Conservation (phyloP, 208 protist species). For the Histomonas meleagridis region DNA sequence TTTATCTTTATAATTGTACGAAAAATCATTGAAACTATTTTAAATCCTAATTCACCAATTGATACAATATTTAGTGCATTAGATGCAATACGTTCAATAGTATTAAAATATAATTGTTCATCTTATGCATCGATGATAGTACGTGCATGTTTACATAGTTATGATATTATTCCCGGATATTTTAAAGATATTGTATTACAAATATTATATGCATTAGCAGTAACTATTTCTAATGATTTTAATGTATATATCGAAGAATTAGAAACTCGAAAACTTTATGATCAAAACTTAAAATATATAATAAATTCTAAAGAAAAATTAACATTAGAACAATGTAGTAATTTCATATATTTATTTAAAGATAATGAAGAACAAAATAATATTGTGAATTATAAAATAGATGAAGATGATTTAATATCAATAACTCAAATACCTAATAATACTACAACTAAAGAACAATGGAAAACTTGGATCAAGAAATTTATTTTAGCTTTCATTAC, state of each 20-base stretch:
- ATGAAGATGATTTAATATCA: neutral
- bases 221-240: neutral
- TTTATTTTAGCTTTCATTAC: neutral
- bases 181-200: neutral
- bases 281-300: neutral
- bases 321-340: too few relatives aligned
- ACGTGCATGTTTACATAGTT: neutral
- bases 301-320: too few relatives aligned
- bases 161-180: neutral
- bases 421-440: neutral
- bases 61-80: neutral
- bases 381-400: neutral
- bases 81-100: neutral
- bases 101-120: neutral
- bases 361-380: too few relatives aligned
- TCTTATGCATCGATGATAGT: neutral
- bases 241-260: neutral
- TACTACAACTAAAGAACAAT: neutral
- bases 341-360: too few relatives aligned
- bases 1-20: neutral
- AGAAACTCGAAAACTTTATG: too few relatives aligned
- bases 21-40: neutral
- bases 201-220: constrained; percentile 32
- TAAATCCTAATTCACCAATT: neutral
- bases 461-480: constrained; percentile 2